These are phyloP conservation scores for Tetracladium setigerum DNA, from an alignment of 495 filamentous ascomycete species.

Conservation along the genomic window DNA sequence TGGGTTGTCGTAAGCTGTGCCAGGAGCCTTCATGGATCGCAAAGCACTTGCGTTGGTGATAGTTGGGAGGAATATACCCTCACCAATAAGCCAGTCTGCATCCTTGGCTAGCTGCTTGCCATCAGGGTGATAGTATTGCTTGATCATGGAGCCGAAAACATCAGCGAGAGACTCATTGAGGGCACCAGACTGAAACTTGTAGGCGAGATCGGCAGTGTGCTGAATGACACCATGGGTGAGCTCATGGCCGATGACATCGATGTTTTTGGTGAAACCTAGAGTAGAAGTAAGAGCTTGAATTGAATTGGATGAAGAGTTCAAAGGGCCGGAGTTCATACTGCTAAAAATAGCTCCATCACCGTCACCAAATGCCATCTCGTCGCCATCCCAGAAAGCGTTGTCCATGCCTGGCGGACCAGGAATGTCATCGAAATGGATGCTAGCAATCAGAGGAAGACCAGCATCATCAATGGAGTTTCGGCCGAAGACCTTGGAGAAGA, in stretches of 20 bases:
- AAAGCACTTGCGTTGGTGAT: conserved; percentile 36
- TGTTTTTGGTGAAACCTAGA: conserved; percentile 26
- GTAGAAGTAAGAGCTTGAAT: too few species aligned
- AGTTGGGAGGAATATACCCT: conserved; percentile 34
- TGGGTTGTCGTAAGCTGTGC: conserved; percentile 39
- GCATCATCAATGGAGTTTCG: conserved; percentile 7
- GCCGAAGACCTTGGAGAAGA: conserved; percentile 1
- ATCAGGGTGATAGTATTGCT: conserved; percentile 34
- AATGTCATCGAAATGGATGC: background rate
- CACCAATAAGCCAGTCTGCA: conserved; percentile 46
- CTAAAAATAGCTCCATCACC: background rate
- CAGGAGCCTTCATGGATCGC: conserved; percentile 41
- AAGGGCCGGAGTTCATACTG: too few species aligned
- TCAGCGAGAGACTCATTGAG: conserved; percentile 47
- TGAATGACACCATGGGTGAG: conserved; percentile 43
- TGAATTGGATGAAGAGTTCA: too few species aligned
- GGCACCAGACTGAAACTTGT: conserved; percentile 36
- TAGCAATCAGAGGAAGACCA: background rate
- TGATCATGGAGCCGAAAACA: conserved; percentile 45
- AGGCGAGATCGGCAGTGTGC: conserved; percentile 34
- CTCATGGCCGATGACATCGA: conserved; percentile 46
- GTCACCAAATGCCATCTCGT: conserved; percentile 3
- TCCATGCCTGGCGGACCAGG: background rate
- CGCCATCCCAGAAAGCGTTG: conserved; percentile 5
- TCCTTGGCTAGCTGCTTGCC: conserved; percentile 28